Percentiles rank a stretch among this genome's conserved stretches.
Evolutionary conservation across 1,284 basidiomycete species (phyloP).

Genomic region (Omphalotus olearius): DNA sequence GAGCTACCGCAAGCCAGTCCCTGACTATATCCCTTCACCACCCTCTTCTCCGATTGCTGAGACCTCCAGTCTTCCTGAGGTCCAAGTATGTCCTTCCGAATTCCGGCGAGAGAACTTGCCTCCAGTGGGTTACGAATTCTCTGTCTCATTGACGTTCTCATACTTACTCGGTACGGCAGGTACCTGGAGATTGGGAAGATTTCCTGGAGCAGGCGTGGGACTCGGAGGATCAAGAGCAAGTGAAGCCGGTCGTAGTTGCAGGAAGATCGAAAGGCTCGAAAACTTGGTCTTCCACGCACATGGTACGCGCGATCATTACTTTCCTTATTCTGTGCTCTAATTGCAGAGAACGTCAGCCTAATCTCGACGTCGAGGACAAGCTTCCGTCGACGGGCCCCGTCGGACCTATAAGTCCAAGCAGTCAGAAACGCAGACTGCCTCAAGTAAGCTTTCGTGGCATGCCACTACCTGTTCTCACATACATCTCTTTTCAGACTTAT

Average conservation of each 20-base stretch:
- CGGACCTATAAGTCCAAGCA: constrained; percentile 1
- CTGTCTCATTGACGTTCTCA: too few species aligned
- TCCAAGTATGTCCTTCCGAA: constrained; percentile 19
- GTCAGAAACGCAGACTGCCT: constrained; percentile 26
- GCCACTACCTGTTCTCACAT: not conserved
- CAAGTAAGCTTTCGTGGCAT: constrained; percentile 22
- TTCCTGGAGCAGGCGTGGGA: constrained; percentile 1
- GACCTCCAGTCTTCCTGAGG: constrained; percentile 22
- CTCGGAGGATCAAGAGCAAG: not conserved
- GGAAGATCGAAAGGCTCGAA: too few species aligned
- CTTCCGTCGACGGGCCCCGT: not conserved
- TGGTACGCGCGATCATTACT: too few species aligned
- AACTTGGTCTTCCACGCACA: not conserved
- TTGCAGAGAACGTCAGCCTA: not conserved
- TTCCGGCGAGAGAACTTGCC: constrained; percentile 18
- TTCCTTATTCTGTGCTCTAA: not conserved
- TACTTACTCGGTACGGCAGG: not conserved
- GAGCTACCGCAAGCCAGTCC: constrained; percentile 66
- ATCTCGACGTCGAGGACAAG: not conserved
- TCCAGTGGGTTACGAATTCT: constrained; percentile 14
- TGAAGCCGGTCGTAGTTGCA: too few species aligned
- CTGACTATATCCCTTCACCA: constrained; percentile 58
- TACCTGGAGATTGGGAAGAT: constrained; percentile 8
- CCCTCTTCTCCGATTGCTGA: constrained; percentile 37
- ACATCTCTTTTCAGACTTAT: constrained; percentile 33